These are phyloP conservation scores for Aristolochia contorta DNA, from an alignment of 164 flowering plant species.

Conservation along the genomic window DNA sequence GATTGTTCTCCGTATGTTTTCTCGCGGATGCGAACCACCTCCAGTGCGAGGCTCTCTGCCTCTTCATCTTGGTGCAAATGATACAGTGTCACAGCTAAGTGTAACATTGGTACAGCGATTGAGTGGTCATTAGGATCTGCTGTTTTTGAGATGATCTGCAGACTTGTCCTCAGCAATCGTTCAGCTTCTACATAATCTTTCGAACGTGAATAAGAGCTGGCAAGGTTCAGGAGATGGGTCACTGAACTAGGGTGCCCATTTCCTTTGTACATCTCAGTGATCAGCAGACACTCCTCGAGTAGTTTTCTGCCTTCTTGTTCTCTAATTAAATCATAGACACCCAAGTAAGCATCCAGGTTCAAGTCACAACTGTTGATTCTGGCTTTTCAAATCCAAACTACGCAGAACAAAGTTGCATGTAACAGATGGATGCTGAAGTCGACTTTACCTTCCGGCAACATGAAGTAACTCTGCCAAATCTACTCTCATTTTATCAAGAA, in stretches of 20 bases:
- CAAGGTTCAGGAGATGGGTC: constrained; percentile 71
- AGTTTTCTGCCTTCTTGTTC: constrained; percentile 70
- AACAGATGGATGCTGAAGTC: not conserved
- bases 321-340: constrained; percentile 21
- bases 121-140: constrained; percentile 53
- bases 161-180: constrained; percentile 54
- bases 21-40: constrained; percentile 66
- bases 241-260: constrained; percentile 61
- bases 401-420: not conserved
- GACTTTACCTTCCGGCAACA: constrained; percentile 64
- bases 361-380: not conserved
- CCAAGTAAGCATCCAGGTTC: not conserved
- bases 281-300: constrained; percentile 72
- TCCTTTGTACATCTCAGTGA: constrained; percentile 57
- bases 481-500: constrained; percentile 70
- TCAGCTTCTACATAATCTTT: constrained; percentile 83
- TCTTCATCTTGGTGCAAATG: constrained; percentile 57
- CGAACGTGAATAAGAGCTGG: constrained; percentile 66
- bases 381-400: not conserved
- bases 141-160: constrained; percentile 46
- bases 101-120: constrained; percentile 67
- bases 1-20: constrained; percentile 73
- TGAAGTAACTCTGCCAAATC: constrained; percentile 88
- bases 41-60: constrained; percentile 59
- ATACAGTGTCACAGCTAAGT: constrained; percentile 73